Evolutionary conservation across 306 rosid genomes (phyloP).

Genomic region (Vigna nakashimae): DNA sequence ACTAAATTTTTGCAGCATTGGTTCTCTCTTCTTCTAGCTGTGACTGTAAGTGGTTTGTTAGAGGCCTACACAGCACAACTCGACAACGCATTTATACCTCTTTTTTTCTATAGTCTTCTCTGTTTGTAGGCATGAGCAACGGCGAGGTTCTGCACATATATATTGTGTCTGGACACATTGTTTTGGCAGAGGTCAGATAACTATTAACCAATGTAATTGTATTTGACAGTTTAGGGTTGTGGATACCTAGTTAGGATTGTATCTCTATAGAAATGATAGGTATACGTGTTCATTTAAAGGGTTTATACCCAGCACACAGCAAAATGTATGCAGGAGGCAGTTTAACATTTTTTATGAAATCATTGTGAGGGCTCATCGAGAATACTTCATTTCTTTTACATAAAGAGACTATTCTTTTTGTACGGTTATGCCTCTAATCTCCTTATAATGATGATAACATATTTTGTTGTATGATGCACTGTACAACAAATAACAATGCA

Average conservation of each 20-base stretch:
- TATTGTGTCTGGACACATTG: conserved; percentile 37
- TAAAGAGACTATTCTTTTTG: no score
- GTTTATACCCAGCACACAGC: conserved; percentile 17
- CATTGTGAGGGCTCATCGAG: not conserved
- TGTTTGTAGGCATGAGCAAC: conserved; percentile 60
- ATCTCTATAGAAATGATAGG: conserved; percentile 40
- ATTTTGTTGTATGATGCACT: no score
- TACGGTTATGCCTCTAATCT: no score
- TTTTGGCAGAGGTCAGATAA: conserved; percentile 44
- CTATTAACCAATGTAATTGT: conserved; percentile 40
- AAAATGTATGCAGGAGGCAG: conserved; percentile 27
- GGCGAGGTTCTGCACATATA: not conserved
- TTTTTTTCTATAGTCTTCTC: conserved; percentile 89
- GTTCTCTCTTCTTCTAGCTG: conserved; percentile 79
- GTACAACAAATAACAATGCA: no score
- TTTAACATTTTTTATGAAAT: conserved; percentile 14
- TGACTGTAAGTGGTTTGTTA: conserved; percentile 88
- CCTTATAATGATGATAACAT: no score
- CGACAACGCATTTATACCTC: conserved; percentile 95
- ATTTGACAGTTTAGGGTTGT: conserved; percentile 33
- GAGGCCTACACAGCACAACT: conserved; percentile 98
- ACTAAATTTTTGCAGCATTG: conserved; percentile 74
- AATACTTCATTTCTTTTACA: no score
- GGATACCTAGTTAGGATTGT: conserved; percentile 42
- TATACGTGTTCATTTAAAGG: conserved; percentile 18